phyloP scores from a whole-genome alignment of 176 grass and related monocot species.

The Carex pumila region DNA sequence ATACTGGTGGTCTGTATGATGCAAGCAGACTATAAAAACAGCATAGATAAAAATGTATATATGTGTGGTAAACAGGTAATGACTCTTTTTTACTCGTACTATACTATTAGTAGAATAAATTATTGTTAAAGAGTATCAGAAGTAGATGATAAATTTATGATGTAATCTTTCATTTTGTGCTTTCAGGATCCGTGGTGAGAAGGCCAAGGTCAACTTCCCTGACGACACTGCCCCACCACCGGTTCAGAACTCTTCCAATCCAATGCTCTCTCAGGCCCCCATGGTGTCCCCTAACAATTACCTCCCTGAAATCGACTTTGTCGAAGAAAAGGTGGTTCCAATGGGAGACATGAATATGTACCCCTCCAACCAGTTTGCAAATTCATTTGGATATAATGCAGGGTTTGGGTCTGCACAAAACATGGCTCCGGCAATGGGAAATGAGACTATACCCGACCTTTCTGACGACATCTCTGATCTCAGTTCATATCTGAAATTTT shows the following conservation, averaged over 20 bases:
- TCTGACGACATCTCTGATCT: slow-evolving; percentile 17
- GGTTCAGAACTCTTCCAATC: background rate
- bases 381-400: slow-evolving; percentile 1
- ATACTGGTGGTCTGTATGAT: background rate
- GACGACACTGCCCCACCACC: background rate
- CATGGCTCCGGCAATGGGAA: background rate
- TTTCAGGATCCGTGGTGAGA: slow-evolving; percentile 35
- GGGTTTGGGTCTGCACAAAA: background rate
- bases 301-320: slow-evolving; percentile 6
- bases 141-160: background rate
- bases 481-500: slow-evolving; percentile 25
- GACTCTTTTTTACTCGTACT: background rate
- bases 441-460: background rate
- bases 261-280: background rate
- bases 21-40: background rate
- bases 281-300: slow-evolving; percentile 1
- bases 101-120: background rate
- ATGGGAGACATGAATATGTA: slow-evolving; percentile 7
- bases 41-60: background rate
- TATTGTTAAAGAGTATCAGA: background rate
- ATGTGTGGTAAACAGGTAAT: too few relatives aligned
- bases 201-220: slow-evolving; percentile 54
- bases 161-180: background rate
- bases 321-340: slow-evolving; percentile 25
- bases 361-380: slow-evolving; percentile 12